Base-by-base conservation (phyloP, 768 basidiomycete genomes). In the Agrocybe praecox region DNA sequence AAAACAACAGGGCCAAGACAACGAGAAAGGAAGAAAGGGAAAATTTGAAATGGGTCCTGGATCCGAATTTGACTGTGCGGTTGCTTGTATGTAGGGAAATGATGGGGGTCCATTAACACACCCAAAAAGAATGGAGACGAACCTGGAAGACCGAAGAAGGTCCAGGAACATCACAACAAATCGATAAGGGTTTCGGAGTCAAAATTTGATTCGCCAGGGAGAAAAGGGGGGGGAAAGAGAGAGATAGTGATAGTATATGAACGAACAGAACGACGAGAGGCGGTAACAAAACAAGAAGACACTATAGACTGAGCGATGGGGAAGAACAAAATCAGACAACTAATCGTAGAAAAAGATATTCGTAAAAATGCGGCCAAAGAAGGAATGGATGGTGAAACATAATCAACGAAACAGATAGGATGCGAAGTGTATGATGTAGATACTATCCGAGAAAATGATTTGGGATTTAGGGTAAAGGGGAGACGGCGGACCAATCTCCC, bases 231-330 rank as follows among this genome's bases (percentile, higher is more conserved):
- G 33, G 14, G 45, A 26, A 26, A 46, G 17, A 34, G 40, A 53
- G 26, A 26, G 23, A 17, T 49, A 47, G 50, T 52, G 15, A 33
- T 29, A 53, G 23, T 45, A 32, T 26, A 34, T 45, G 21, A 32
- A 57, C 42, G 51, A 46, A 33, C 33, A 43, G 22, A 52, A 52
- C 21, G 34, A 52, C 50, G 51, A 52, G 44, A 47, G 32, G 49
- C 29, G 26, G 52, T 46, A 57, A 52, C 50, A 52, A 57, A 51
- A 60, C 53, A 40, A 43, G 22, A 36, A 51, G 48, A 22, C 52
- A 53, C 26, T 49, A 52, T 52, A 60, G 45, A 60, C 44, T 57
- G 52, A 58, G 56, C 49, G 36, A 56, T 22, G 44, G 45, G 36
- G 29, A 54, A 40, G 52, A 21, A 49, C n/a, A 34, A 46, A 22